Base-by-base conservation (phyloP, 768 basidiomycete genomes). In the Hygrocybe punicea region DNA sequence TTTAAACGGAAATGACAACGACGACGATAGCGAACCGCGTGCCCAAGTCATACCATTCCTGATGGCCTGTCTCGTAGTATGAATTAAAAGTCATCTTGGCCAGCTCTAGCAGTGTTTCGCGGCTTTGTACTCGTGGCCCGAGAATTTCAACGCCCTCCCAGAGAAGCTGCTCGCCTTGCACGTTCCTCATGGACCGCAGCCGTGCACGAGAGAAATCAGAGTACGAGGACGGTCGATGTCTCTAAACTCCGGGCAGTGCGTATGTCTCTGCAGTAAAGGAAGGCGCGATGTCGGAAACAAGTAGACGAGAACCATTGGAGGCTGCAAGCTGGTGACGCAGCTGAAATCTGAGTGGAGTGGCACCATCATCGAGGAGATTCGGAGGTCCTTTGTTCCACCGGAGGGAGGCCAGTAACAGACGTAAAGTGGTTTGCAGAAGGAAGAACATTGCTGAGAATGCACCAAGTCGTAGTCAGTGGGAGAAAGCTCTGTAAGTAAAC, bases 301-400 rank as follows among this genome's bases (percentile, higher is more conserved):
- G 69, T 42, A 84, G 75, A 4, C 78, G 77, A 2, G 84, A 83
- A 19, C 73, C 66, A 58, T 82, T 77, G 44, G 79, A 76, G 8
- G 82, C 62, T 23, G 80, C 84, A 61, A 89, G 86, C 40, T 79
- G 72, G 67, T 89, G 87, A 35, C 87, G 84, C 21, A 89, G 76
- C 33, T 78, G 79, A 69, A 90, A 89, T 33, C 73, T 77, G 6
- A 87, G 64, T 13, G 72, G 65, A 45, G 74, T 57, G 11, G 56
- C 36, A 58, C 62, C 71, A 53, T 47, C 63, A 62, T n/a, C n/a
- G n/a, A n/a, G n/a, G n/a, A n/a, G n/a, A n/a, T n/a, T n/a, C n/a
- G 71, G 67, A 17, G 62, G 52, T 3, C 59, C 55, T 19, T 63
- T 60, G 35, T 66, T 59, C 77, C 75, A 81, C 9, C 83, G 66